Evolutionary conservation across 2,329 filamentous ascomycete genomes (phyloP).

Genomic region (Pseudocercospora vitis): DNA sequence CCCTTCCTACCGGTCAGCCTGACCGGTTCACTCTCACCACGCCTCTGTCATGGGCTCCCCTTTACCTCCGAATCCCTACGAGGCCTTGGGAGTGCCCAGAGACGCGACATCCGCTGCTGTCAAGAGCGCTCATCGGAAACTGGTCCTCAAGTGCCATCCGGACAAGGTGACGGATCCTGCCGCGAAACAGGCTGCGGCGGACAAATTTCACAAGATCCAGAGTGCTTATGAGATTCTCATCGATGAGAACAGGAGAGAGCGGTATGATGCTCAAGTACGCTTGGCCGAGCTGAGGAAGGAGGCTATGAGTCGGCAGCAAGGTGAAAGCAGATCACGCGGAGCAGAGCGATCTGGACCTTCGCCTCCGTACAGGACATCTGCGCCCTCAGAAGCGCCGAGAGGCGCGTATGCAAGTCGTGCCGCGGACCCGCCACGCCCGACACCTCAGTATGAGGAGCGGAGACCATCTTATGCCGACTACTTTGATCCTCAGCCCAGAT

Average conservation of each 20-base stretch:
- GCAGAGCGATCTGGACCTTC: constrained; percentile 16
- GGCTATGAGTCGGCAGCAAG: constrained; percentile 44
- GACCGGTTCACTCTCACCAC: constrained; percentile 15
- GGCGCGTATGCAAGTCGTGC: constrained; percentile 20
- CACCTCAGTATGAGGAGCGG: constrained; percentile 37
- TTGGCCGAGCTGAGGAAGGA: constrained; percentile 65
- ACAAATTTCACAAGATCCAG: constrained; percentile 90
- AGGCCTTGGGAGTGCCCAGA: constrained; percentile 70
- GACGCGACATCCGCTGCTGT: constrained; percentile 75
- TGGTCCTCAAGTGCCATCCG: constrained; percentile 78
- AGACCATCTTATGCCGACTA: constrained; percentile 37
- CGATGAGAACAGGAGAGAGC: constrained; percentile 68
- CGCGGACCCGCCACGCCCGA: constrained; percentile 20
- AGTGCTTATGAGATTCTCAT: constrained; percentile 88
- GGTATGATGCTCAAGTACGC: constrained; percentile 75
- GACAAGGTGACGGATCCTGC: constrained; percentile 67
- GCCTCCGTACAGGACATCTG: constrained; percentile 19
- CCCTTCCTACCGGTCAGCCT: constrained; percentile 13
- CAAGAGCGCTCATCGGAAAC: constrained; percentile 87
- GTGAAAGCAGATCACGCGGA: constrained; percentile 21
- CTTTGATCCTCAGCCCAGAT: constrained; percentile 38
- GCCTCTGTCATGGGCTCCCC: constrained; percentile 23
- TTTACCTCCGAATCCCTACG: constrained; percentile 75
- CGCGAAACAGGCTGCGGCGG: constrained; percentile 73
- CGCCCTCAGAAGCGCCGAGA: constrained; percentile 12